phyloP scores from a whole-genome alignment of 225 moss, liverwort and hornwort species.

The Pseudisothecium myosuroides region DNA sequence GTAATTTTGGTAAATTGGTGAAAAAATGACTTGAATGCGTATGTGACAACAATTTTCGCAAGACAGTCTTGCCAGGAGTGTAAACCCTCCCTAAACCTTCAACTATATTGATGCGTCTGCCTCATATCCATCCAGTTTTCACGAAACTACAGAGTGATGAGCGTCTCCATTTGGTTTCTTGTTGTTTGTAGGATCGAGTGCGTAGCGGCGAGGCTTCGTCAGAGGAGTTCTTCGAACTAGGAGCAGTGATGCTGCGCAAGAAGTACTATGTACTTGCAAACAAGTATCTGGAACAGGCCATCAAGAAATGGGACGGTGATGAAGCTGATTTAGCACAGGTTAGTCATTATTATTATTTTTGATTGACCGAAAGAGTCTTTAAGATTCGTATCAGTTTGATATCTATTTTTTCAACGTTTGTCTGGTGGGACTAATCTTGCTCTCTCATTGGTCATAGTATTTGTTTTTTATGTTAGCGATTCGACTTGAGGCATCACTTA shows the following conservation, averaged over 20 bases:
- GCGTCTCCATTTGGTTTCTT: neutral
- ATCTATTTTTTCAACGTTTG: neutral
- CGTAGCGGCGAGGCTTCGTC: slow-evolving; percentile 83
- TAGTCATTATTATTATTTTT: neutral
- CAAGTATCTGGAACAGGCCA: slow-evolving; percentile 84
- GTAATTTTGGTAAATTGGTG: neutral
- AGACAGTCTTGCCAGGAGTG: neutral
- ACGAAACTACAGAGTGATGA: neutral
- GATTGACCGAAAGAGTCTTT: neutral
- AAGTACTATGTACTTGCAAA: slow-evolving; percentile 72
- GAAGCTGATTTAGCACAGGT: slow-evolving; percentile 94
- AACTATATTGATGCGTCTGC: neutral
- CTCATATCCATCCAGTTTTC: neutral
- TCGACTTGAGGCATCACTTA: neutral
- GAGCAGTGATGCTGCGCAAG: slow-evolving; percentile 90
- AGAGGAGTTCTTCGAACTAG: slow-evolving; percentile 90
- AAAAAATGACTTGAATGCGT: neutral
- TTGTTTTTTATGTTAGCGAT: neutral
- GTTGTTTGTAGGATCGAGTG: slow-evolving; percentile 63
- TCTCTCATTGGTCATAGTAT: neutral
- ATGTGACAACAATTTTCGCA: neutral
- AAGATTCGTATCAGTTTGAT: neutral
- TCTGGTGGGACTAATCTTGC: neutral
- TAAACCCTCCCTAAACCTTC: neutral
- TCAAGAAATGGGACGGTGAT: slow-evolving; percentile 98